These are phyloP conservation scores for Chaetomium cochliodes DNA, from an alignment of 495 filamentous ascomycete genomes.

Conservation along the genomic window DNA sequence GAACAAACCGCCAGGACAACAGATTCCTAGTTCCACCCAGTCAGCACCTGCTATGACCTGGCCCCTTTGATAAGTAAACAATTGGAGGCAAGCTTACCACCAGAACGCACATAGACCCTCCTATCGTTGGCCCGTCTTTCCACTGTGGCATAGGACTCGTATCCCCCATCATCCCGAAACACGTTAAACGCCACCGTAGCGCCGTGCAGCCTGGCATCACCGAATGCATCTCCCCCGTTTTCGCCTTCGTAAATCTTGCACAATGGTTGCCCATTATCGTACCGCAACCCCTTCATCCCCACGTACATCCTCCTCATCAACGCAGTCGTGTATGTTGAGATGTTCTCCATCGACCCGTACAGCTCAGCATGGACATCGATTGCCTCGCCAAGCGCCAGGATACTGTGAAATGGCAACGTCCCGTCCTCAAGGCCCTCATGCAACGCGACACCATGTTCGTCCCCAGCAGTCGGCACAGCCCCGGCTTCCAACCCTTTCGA, in stretches of 20 bases:
- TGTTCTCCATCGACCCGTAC: conserved; percentile 59
- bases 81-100: conserved; percentile 50
- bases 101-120: conserved; percentile 67
- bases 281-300: conserved; percentile 52
- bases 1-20: conserved; percentile 47
- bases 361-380: conserved; percentile 63
- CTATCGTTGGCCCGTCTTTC: conserved; percentile 61
- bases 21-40: conserved; percentile 45
- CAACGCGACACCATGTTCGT: conserved; percentile 30
- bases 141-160: conserved; percentile 58
- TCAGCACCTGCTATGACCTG: conserved; percentile 47
- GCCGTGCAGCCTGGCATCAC: conserved; percentile 61
- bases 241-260: conserved; percentile 56
- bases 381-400: conserved; percentile 67
- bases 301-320: conserved; percentile 54
- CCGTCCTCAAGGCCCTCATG: conserved; percentile 76
- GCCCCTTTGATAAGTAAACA: conserved; percentile 28
- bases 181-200: conserved; percentile 73
- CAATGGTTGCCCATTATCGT: conserved; percentile 58
- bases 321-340: conserved; percentile 62
- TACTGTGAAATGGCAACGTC: conserved; percentile 74
- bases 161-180: conserved; percentile 51
- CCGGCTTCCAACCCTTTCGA: conserved; percentile 49
- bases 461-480: neutral
- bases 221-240: conserved; percentile 40